Conservation (phyloP, 2,329 filamentous ascomycete species). For the Arachnomyces sp. region DNA sequence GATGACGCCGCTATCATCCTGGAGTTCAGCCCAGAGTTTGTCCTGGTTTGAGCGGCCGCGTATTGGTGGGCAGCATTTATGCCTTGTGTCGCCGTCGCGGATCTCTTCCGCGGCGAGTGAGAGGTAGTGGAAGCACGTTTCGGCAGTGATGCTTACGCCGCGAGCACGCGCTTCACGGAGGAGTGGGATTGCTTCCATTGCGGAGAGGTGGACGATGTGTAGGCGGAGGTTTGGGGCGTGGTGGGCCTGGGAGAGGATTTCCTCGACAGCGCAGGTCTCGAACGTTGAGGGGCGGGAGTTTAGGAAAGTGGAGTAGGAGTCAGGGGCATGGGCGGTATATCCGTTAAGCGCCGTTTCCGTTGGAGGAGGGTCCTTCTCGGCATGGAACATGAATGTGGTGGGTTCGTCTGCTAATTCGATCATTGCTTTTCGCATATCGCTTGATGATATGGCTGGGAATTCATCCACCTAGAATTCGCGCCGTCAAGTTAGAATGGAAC, state of each 20-base stretch:
- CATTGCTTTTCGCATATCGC: slow-evolving; percentile 74
- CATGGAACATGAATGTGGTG: slow-evolving; percentile 97
- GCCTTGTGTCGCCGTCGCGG: slow-evolving; percentile 73
- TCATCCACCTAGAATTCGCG: slow-evolving; percentile 67
- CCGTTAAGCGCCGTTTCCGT: slow-evolving; percentile 65
- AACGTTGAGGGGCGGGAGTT: slow-evolving; percentile 81
- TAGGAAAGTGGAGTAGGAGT: slow-evolving; percentile 78
- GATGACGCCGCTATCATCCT: slow-evolving; percentile 65
- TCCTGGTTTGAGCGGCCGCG: slow-evolving; percentile 74
- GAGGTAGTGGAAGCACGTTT: slow-evolving; percentile 94
- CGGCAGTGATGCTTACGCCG: slow-evolving; percentile 81
- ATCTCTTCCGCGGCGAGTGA: slow-evolving; percentile 76
- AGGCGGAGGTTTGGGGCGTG: slow-evolving; percentile 73
- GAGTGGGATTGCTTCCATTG: slow-evolving; percentile 77
- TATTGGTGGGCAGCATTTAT: slow-evolving; percentile 94
- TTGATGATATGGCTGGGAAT: slow-evolving; percentile 79
- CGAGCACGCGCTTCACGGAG: slow-evolving; percentile 61
- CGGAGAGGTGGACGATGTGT: slow-evolving; percentile 89
- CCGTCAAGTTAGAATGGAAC: background rate
- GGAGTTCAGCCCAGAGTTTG: slow-evolving; percentile 75
- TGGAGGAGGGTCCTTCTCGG: slow-evolving; percentile 95
- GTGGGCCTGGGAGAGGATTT: slow-evolving; percentile 74
- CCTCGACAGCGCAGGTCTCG: slow-evolving; percentile 80
- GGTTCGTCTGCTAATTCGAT: slow-evolving; percentile 66
- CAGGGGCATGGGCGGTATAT: slow-evolving; percentile 57